phyloP scores from a whole-genome alignment of 75 land plant genomes.

The Adiantum capillusveneris region DNA sequence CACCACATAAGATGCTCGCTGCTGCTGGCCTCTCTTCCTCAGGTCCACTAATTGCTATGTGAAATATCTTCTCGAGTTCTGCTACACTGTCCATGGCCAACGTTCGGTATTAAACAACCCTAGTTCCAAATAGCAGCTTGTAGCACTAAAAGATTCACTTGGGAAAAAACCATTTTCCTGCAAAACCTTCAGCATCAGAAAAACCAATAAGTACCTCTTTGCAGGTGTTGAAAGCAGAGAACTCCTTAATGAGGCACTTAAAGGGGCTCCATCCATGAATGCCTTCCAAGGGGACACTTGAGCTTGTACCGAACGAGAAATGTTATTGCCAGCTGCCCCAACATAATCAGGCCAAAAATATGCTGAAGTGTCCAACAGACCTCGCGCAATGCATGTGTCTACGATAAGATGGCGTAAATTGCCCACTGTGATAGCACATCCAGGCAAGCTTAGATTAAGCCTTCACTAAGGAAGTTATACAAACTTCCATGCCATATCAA shows the following conservation, averaged over 20 bases:
- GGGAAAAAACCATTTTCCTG: too few species aligned
- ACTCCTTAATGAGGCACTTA: conserved; percentile 39
- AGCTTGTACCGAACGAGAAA: conserved; percentile 32
- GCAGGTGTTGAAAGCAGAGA: conserved; percentile 72
- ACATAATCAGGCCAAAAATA: conserved; percentile 87
- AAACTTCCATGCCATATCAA: too few species aligned
- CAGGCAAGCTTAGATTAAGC: too few species aligned
- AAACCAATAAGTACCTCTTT: conserved; percentile 54
- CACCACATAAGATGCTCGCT: conserved; percentile 82
- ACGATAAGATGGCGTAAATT: conserved; percentile 85
- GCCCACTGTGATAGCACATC: conserved; percentile 61
- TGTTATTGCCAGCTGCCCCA: conserved; percentile 33
- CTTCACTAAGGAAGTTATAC: too few species aligned
- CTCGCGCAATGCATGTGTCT: conserved; percentile 87
- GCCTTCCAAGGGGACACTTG: conserved; percentile 74
- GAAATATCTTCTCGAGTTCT: conserved; percentile 79
- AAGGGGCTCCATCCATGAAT: conserved; percentile 69
- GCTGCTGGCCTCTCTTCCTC: conserved; percentile 83
- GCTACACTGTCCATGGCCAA: conserved; percentile 55
- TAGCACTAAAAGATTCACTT: too few species aligned
- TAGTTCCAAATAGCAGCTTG: too few species aligned
- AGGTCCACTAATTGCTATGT: conserved; percentile 67
- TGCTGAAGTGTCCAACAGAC: conserved; percentile 77
- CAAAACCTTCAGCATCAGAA: too few species aligned
- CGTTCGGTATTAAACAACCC: neutral